phyloP scores from a whole-genome alignment of 2,329 filamentous ascomycete species.

The Trichoderma atroviride region DNA sequence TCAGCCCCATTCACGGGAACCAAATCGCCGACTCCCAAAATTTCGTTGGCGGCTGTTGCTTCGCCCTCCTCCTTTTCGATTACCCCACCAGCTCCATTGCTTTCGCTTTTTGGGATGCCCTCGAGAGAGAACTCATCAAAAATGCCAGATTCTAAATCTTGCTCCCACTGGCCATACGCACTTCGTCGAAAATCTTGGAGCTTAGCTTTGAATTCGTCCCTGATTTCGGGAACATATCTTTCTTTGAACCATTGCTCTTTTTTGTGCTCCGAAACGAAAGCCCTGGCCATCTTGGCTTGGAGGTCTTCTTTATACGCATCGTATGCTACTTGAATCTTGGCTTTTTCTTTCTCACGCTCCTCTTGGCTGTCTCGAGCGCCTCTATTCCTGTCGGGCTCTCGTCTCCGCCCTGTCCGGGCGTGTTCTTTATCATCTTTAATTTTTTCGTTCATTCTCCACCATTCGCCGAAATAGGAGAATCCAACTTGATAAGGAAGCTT shows the following conservation, averaged over 20 bases:
- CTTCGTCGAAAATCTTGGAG: constrained; percentile 79
- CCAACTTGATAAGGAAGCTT: constrained; percentile 78
- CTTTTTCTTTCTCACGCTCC: constrained; percentile 77
- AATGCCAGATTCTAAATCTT: constrained; percentile 77
- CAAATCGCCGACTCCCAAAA: constrained; percentile 87
- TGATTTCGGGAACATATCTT: constrained; percentile 82
- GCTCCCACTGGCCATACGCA: constrained; percentile 84
- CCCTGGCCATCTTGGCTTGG: constrained; percentile 78
- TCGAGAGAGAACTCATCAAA: constrained; percentile 96
- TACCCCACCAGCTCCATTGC: constrained; percentile 80
- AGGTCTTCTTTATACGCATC: constrained; percentile 69
- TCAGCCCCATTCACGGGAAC: constrained; percentile 83
- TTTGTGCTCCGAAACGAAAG: constrained; percentile 90
- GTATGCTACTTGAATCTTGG: constrained; percentile 72
- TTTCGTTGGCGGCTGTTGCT: constrained; percentile 86
- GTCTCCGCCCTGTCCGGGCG: constrained; percentile 67
- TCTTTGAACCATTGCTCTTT: constrained; percentile 98
- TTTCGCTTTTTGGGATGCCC: constrained; percentile 90
- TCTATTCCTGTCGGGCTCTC: constrained; percentile 64
- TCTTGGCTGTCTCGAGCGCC: constrained; percentile 68
- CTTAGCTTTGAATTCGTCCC: constrained; percentile 72
- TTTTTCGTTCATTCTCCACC: constrained; percentile 81
- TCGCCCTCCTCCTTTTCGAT: constrained; percentile 96
- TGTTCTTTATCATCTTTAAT: constrained; percentile 82
- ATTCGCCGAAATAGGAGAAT: constrained; percentile 84